Evolutionary conservation across 345 rosid genomes (phyloP).

Genomic region (Aethionema arabicum): DNA sequence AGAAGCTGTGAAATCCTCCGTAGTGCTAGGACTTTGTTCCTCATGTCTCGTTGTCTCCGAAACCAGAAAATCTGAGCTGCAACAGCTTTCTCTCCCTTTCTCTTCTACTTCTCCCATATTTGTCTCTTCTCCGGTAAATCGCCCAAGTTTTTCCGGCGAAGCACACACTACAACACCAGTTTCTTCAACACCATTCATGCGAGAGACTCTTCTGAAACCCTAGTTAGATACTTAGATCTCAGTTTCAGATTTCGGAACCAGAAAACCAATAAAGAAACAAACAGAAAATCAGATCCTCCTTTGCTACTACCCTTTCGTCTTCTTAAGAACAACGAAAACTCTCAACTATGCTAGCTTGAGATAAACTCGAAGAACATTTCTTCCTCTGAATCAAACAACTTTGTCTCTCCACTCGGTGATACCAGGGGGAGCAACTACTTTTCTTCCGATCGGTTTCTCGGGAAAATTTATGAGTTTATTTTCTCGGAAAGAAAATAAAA

Average conservation of each 20-base stretch:
- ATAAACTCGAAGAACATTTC: constrained; percentile 38
- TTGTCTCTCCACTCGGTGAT: constrained; percentile 32
- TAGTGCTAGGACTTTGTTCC: constrained; percentile 59
- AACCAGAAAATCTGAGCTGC: constrained; percentile 67
- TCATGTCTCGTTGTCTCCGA: constrained; percentile 62
- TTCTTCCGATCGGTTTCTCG: background rate
- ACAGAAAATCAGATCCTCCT: constrained; percentile 21
- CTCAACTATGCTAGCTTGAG: constrained; percentile 34
- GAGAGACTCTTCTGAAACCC: constrained; percentile 37
- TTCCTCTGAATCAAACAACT: constrained; percentile 49
- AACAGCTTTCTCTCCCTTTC: constrained; percentile 67
- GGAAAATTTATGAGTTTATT: background rate
- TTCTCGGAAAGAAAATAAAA: no score
- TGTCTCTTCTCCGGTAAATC: constrained; percentile 35
- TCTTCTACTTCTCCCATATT: constrained; percentile 37
- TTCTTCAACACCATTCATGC: constrained; percentile 52
- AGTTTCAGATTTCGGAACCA: constrained; percentile 43
- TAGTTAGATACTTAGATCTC: constrained; percentile 34
- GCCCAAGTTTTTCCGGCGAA: constrained; percentile 50
- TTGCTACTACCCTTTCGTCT: constrained; percentile 19
- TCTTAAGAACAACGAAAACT: constrained; percentile 40
- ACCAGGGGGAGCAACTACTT: constrained; percentile 36
- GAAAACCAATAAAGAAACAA: constrained; percentile 32
- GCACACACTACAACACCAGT: constrained; percentile 37
- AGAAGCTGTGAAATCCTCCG: constrained; percentile 64